Conservation (phyloP, 2,329 filamentous ascomycete genomes). For the Pyricularia pennisetigena region DNA sequence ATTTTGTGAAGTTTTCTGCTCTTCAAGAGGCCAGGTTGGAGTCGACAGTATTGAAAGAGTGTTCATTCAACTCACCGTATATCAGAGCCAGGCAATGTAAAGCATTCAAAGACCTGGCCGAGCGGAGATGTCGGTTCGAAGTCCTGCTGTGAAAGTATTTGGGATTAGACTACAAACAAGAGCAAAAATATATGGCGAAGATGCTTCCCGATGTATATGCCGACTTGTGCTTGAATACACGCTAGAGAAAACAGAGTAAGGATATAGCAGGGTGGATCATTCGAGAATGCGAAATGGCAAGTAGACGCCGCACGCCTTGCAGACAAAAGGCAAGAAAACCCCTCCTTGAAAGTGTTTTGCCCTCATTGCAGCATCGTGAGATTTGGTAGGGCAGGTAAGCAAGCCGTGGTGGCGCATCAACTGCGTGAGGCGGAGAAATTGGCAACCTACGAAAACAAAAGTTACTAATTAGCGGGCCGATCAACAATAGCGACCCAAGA, state of each 20-base stretch:
- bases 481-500: neutral
- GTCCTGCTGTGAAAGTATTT: slow-evolving; percentile 29
- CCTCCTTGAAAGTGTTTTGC: neutral
- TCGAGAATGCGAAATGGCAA: neutral
- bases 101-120: slow-evolving; percentile 41
- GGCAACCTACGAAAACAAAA: slow-evolving; percentile 2
- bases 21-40: neutral
- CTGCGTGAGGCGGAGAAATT: neutral
- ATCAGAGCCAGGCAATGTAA: slow-evolving; percentile 37
- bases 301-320: neutral
- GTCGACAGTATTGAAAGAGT: neutral
- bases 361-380: neutral
- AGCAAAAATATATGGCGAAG: neutral
- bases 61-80: slow-evolving; percentile 37
- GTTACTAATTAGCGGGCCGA: slow-evolving; percentile 3
- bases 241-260: neutral
- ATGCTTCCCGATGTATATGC: neutral
- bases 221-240: neutral
- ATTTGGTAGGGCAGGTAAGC: neutral
- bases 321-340: neutral
- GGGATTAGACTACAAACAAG: neutral
- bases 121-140: slow-evolving; percentile 43
- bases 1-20: neutral
- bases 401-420: slow-evolving; percentile 1
- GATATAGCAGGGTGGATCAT: neutral